Evolutionary conservation across 148 eudicot genomes (phyloP).

Genomic region (Drosera capensis): DNA sequence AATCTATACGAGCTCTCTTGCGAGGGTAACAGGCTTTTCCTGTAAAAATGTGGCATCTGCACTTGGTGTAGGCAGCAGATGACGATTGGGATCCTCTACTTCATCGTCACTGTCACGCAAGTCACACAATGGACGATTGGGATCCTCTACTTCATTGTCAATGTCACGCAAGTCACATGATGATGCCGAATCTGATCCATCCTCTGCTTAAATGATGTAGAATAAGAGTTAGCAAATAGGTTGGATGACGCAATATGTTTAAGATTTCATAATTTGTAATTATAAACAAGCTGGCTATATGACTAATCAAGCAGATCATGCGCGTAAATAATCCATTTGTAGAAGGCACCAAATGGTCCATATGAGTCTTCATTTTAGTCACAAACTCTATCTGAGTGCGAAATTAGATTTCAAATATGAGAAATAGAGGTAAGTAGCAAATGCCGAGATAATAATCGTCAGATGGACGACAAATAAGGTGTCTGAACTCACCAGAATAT

Average conservation of each 20-base stretch:
- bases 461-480: no score
- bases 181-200: conserved; percentile 28
- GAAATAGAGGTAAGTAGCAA: no score
- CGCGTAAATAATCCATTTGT: no score
- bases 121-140: conserved; percentile 38
- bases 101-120: conserved; percentile 34
- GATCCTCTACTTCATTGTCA: conserved; percentile 34
- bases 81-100: conserved; percentile 45
- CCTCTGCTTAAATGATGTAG: conserved; percentile 20
- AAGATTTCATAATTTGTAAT: no score
- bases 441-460: no score
- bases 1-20: conserved; percentile 36
- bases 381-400: no score
- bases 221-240: conserved; percentile 2
- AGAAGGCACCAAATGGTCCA: no score
- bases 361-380: no score
- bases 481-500: conserved; percentile 53
- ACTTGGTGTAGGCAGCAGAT: conserved; percentile 37
- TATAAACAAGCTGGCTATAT: no score
- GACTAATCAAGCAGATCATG: no score
- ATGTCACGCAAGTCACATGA: conserved; percentile 27
- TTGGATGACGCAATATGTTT: no score
- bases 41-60: conserved; percentile 63
- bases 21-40: conserved; percentile 54
- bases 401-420: no score